phyloP scores from a whole-genome alignment of 495 filamentous ascomycete genomes.

The Neurospora sp. region DNA sequence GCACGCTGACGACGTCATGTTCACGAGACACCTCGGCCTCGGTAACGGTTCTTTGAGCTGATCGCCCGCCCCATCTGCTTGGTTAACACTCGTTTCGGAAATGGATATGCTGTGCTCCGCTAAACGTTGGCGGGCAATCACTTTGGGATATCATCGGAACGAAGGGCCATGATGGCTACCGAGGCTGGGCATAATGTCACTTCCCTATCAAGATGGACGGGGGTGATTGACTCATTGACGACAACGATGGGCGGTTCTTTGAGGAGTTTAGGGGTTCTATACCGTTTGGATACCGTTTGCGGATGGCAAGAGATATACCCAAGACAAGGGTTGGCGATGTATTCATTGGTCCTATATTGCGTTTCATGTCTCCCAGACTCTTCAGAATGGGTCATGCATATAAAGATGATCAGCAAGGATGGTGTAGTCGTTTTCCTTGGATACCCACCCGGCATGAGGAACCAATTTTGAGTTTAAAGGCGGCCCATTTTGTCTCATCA shows the following conservation, averaged over 20 bases:
- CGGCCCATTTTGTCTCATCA: not conserved
- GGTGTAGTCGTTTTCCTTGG: not conserved
- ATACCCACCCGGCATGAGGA: not conserved
- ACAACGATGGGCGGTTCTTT: not conserved
- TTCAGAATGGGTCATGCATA: not conserved
- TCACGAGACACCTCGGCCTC: constrained; percentile 59
- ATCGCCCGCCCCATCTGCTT: not conserved
- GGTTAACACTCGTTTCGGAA: not conserved
- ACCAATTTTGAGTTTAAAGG: not conserved
- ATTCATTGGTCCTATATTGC: not conserved
- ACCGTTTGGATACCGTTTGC: not conserved
- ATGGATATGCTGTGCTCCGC: not conserved
- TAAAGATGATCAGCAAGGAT: not conserved
- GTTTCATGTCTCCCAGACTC: not conserved
- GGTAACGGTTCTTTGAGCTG: constrained; percentile 12
- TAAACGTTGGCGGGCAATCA: not conserved
- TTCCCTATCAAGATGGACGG: not conserved
- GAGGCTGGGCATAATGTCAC: not conserved
- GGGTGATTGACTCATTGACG: not conserved
- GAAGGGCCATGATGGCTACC: not conserved
- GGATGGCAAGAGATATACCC: not conserved
- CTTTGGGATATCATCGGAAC: not conserved
- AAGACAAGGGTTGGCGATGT: not conserved
- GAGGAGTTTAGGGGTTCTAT: not conserved
- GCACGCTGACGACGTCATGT: constrained; percentile 76